Base-by-base conservation (phyloP, 192 early-diverging fungal species). In the Gryganskiella cystojenkinii region DNA sequence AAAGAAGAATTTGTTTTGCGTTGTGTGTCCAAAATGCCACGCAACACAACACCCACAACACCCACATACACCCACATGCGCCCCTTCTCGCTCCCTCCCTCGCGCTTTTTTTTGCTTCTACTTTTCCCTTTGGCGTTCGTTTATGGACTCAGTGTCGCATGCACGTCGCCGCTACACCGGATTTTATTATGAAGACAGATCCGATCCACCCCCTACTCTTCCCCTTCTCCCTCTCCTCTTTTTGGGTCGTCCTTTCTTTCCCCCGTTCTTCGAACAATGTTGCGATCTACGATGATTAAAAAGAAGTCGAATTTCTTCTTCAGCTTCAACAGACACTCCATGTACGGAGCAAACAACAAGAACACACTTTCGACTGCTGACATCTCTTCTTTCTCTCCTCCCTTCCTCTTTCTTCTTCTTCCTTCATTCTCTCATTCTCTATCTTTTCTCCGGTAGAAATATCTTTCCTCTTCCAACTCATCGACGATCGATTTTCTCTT, bases 131-230 rank as follows among this genome's bases (percentile, higher is more conserved):
- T 14, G 9, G 14, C 25, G 30, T 0, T 33, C 10, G n/a, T 20
- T 43, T 46, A 15, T 56, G 31, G 19, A 35, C 22, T 35, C 31
- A 19, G 11, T 9, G 5, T 56, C n/a, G 13, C 13, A 13, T 22
- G 35, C 31, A 22, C 31, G 31, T 56, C 19, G 35, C 65, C 19
- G 47, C 65, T 51, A 67, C 65, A 67, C 65, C 65, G 47, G 65
- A 67, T 67, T 59, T 67, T 10, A 47, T 42, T 34, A 59, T 47
- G 55, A 46, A 59, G 54, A 44, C 24, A 40, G 51, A 28, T 42
- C 43, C 28, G 25, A 49, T 20, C 30, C 45, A 28, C 31, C 19
- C 45, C 28, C 35, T 22, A 37, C 55, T 4, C 33, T 17, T 56
- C 47, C 24, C 1, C 20, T n/a, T 28, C 35, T 25, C 17, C n/a